Base-by-base conservation (phyloP, 202 grass and related monocot genomes). In the Zoysia matrella region DNA sequence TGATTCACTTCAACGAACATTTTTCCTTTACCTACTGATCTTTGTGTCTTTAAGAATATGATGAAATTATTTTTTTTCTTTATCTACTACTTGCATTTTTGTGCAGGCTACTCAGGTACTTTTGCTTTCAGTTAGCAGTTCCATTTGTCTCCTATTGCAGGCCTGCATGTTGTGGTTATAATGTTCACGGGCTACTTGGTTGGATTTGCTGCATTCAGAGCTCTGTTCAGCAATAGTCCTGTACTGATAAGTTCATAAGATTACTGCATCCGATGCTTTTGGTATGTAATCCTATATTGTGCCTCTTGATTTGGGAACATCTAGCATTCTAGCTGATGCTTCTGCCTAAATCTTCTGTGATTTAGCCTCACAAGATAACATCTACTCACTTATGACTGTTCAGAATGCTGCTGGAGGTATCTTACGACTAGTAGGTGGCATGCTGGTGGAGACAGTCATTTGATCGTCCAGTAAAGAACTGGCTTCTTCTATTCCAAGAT, bases 121-220 rank as follows among this genome's bases (percentile, higher is more conserved):
- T 3, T 70, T 70, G 40, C 54, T 56, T 62, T 12, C 2, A 48
- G 62, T 69, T 74, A 53, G 43, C 30, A 61, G 45, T 8, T 63
- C 8, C 12, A 75, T 65, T 7, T 73, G 76, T 36, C 73, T 22
- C 46, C 45, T 75, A 77, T 81, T 78, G 39, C 90, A 93, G 95
- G 95, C 69, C 47, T 98, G 46, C 92, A 93, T 88, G 92, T 98
- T 62, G 95, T 93, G 56, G 43, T 91, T 48, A 86, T 98, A 78
- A 98, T 95, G 92, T 95, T 98, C 66, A 98, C 92, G 0, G 92
- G 89, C 60, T 97, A 97, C 83, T 90, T 97, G 91, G 94, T 97
- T 8, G 94, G 94, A 40, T 90, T 84, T 86, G 83, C 83, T 67
- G 75, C 83, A 66, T 97, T 94, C 76, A 95, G 83, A 88, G 95